These are phyloP conservation scores for Coemansia biformis DNA, from an alignment of 192 early-diverging fungal genomes.

Conservation along the genomic window DNA sequence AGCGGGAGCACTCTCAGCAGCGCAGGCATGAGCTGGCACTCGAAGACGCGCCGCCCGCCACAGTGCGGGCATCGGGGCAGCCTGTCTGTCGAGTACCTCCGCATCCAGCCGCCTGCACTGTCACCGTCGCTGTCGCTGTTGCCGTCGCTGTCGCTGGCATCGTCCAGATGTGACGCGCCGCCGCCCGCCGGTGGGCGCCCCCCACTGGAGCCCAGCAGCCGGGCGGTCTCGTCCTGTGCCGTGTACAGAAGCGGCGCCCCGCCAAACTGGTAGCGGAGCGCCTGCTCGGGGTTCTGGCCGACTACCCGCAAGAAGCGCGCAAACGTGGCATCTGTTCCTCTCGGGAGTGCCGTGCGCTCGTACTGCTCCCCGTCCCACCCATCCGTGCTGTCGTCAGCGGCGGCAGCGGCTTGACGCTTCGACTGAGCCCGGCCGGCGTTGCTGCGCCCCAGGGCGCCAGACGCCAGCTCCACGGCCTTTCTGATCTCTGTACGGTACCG, in stretches of 20 bases:
- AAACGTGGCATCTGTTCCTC: slow-evolving; percentile 74
- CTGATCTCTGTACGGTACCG: slow-evolving; percentile 24
- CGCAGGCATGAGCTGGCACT: slow-evolving; percentile 91
- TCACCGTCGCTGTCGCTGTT: slow-evolving; percentile 7
- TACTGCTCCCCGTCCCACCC: slow-evolving; percentile 79
- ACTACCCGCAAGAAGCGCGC: slow-evolving; percentile 72
- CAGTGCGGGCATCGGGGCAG: slow-evolving; percentile 67
- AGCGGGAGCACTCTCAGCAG: slow-evolving; percentile 67
- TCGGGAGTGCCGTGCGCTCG: slow-evolving; percentile 65
- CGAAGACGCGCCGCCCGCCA: slow-evolving; percentile 65
- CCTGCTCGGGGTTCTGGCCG: slow-evolving; percentile 73
- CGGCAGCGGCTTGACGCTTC: slow-evolving; percentile 13
- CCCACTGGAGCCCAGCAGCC: slow-evolving; percentile 30
- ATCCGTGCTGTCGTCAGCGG: too few relatives aligned
- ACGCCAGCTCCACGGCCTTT: slow-evolving; percentile 22
- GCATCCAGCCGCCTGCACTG: slow-evolving; percentile 19
- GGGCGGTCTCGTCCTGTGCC: slow-evolving; percentile 51
- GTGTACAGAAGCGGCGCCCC: slow-evolving; percentile 68
- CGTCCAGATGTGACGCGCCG: too few relatives aligned
- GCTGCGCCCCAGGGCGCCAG: background rate
- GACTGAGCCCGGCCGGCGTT: background rate
- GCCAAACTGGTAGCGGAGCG: slow-evolving; percentile 70
- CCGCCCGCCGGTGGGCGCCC: too few relatives aligned
- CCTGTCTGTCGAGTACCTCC: slow-evolving; percentile 24
- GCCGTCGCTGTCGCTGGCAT: slow-evolving; percentile 1